Conservation (phyloP, 176 grass and related monocot genomes). For the Raddia guianensis region DNA sequence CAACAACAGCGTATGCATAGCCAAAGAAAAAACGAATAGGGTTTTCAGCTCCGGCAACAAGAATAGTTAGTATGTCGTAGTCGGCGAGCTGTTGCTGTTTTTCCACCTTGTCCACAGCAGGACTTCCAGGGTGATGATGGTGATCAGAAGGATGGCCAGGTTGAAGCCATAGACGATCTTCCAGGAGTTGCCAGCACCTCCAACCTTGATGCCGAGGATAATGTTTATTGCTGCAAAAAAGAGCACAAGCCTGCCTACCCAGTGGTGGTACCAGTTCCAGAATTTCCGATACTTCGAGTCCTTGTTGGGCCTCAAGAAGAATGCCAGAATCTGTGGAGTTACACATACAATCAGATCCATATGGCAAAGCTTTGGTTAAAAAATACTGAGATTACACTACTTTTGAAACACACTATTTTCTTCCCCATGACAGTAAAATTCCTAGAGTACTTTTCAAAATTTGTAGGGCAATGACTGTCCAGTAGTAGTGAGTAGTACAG, state of each 20-base stretch:
- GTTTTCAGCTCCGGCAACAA: background rate
- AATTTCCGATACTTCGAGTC: constrained; percentile 79
- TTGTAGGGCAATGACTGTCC: background rate
- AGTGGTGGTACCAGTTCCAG: constrained; percentile 99
- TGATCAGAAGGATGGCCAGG: constrained; percentile 70
- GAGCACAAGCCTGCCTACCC: constrained; percentile 77
- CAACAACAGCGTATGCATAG: constrained; percentile 4
- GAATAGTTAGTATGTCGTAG: constrained; percentile 45
- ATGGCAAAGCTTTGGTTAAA: background rate
- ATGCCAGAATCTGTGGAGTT: constrained; percentile 61
- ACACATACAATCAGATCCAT: constrained; percentile 33
- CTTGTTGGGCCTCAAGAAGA: constrained; percentile 75
- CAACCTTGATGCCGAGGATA: constrained; percentile 73
- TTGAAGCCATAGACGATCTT: constrained; percentile 88
- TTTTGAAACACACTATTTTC: background rate
- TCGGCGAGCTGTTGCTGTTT: constrained; percentile 42
- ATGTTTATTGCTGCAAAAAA: constrained; percentile 91
- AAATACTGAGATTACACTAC: background rate
- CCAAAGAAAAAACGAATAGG: constrained; percentile 14
- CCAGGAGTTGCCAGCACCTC: constrained; percentile 72
- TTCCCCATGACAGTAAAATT: background rate
- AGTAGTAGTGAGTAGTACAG: background rate
- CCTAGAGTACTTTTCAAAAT: background rate
- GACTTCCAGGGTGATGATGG: constrained; percentile 74
- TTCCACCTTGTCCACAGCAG: constrained; percentile 77